Base-by-base conservation (phyloP, 2,329 filamentous ascomycete species). In the Arthrobotrys sphaeroides region DNA sequence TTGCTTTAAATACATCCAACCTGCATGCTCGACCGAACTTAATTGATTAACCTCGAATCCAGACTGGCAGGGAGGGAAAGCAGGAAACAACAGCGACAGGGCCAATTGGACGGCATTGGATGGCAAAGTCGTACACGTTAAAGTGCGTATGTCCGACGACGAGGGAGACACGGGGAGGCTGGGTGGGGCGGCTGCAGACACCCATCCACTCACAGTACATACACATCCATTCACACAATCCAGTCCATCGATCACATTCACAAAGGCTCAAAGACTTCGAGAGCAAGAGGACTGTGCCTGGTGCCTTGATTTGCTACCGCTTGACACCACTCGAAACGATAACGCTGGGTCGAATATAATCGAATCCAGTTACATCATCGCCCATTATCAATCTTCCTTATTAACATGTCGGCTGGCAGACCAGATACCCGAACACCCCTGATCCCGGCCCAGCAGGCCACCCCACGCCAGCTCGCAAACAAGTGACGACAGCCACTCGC, bases 401-500 rank as follows among this genome's bases (percentile, higher is more conserved):
- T n/a, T n/a, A n/a, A n/a, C n/a, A n/a, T n/a, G 33, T 66, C 47
- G 36, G 62, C 43, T 45, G 22, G 33, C 12, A 26, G 57, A 55
- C 47, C 36, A 62, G 67, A 72, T 72, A 72, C 49, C 67, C 67
- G 67, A 72, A 40, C 13, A 65, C 67, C 67, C 67, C 59, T 72
- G 67, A 72, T 45, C 67, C 67, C 24, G 53, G 67, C 42, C 38
- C 13, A 47, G 22, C 40, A 26, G 31, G 57, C n/a, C n/a, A 49
- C 40, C 47, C 47, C 47, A 53, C 47, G 47, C 47, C 33, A 53
- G 36, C 36, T 12, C 6, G 12, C 2, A 6, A 9, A 31, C 9
- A 55, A 55, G 51, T 60, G 55, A 60, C 55, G 55, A 60, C 55
- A 45, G 55, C 55, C 55, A 60, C 55, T 45, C n/a, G 3, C 18